Evolutionary conservation across 306 rosid genomes (phyloP).

Genomic region (Cucurbita pepo): DNA sequence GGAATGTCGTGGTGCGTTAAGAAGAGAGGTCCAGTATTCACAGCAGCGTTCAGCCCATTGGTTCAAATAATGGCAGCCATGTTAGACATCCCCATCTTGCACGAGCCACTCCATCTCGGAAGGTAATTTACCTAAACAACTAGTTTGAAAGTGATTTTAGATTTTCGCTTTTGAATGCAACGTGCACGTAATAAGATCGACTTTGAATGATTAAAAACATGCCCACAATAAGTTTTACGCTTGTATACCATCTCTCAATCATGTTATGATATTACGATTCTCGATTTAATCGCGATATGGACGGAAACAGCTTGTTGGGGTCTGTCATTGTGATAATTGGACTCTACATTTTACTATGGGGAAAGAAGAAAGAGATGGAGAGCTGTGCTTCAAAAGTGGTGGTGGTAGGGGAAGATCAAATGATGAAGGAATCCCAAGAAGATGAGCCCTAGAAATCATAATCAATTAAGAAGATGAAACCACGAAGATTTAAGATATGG

Average conservation of each 20-base stretch:
- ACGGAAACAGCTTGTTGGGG: slow-evolving; percentile 42
- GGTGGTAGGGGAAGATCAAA: slow-evolving; percentile 25
- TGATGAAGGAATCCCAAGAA: neutral
- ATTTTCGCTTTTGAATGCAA: too few species aligned
- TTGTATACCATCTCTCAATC: neutral
- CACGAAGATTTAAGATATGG: neutral
- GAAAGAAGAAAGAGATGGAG: slow-evolving; percentile 63
- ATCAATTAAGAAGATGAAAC: neutral
- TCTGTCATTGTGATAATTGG: slow-evolving; percentile 64
- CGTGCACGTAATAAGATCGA: too few species aligned
- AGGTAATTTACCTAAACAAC: neutral
- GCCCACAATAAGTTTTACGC: too few species aligned
- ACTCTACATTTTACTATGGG: slow-evolving; percentile 76
- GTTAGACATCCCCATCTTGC: slow-evolving; percentile 64
- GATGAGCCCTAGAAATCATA: neutral
- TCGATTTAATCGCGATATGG: neutral
- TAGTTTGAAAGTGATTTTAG: neutral
- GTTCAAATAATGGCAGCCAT: slow-evolving; percentile 76
- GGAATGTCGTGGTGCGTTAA: slow-evolving; percentile 97
- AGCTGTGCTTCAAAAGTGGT: slow-evolving; percentile 21
- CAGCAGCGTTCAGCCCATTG: slow-evolving; percentile 84
- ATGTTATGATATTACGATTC: too few species aligned
- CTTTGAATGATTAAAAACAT: too few species aligned
- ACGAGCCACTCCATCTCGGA: slow-evolving; percentile 64
- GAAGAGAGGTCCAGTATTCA: slow-evolving; percentile 84